phyloP scores from a whole-genome alignment of 2,329 filamentous ascomycete species.

The Calonectria hongkongensis region DNA sequence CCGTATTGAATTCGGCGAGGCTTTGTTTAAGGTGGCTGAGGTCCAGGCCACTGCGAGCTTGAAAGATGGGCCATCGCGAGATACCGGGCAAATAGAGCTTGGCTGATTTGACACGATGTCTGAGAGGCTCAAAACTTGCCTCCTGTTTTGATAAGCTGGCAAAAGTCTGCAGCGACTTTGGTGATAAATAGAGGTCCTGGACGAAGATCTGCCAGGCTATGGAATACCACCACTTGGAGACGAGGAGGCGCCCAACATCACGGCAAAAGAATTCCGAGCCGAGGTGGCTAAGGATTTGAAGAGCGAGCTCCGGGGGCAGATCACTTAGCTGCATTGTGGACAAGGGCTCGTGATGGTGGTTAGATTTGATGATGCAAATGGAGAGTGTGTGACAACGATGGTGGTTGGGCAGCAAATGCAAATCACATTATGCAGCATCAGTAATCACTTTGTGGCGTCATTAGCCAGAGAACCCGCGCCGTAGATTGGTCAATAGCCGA shows the following conservation, averaged over 20 bases:
- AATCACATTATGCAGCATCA: slow-evolving; percentile 1
- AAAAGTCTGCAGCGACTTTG: background rate
- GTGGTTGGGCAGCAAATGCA: slow-evolving; percentile 3
- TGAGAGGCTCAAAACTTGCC: background rate
- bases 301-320: slow-evolving; percentile 6
- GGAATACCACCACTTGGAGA: slow-evolving; percentile 17
- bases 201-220: slow-evolving; percentile 12
- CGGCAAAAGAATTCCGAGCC: slow-evolving; percentile 6
- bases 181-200: slow-evolving; percentile 3
- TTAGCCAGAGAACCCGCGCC: slow-evolving; percentile 4
- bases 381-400: background rate
- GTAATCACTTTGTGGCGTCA: slow-evolving; percentile 24
- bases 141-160: background rate
- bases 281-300: slow-evolving; percentile 2
- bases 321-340: background rate
- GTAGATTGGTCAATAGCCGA: slow-evolving; percentile 3
- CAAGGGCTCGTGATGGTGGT: background rate
- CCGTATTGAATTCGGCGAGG: background rate
- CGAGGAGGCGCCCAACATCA: slow-evolving; percentile 4
- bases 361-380: background rate
- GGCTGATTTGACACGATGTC: background rate
- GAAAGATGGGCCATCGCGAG: slow-evolving; percentile 4
- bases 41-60: background rate
- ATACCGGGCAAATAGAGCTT: slow-evolving; percentile 5
- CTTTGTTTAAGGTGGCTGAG: background rate